Percentiles rank a stretch among this genome's conserved stretches.
Evolutionary conservation across 1,284 basidiomycete species (phyloP).

Genomic region (Melampsora americana): DNA sequence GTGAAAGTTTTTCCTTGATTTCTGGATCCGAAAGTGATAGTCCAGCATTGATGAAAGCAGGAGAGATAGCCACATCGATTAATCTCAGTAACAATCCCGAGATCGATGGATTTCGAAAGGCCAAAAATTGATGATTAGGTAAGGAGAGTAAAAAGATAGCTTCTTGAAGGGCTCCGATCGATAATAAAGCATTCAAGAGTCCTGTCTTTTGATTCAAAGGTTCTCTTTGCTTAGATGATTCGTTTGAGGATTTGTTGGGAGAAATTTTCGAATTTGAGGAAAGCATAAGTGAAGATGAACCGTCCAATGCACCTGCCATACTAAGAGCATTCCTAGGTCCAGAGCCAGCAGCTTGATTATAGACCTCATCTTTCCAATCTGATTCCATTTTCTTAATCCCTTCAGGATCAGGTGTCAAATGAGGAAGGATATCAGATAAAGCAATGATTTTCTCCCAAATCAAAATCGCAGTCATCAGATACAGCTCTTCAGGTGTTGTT

Average conservation of each 20-base stretch:
- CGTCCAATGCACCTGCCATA: slow-evolving; percentile 44
- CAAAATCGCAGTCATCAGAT: slow-evolving; percentile 77
- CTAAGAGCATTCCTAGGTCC: slow-evolving; percentile 30
- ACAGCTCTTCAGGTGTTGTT: slow-evolving; percentile 68
- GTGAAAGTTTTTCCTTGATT: slow-evolving; percentile 3
- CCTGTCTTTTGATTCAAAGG: slow-evolving; percentile 74
- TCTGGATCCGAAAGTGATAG: not conserved
- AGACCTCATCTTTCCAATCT: slow-evolving; percentile 34
- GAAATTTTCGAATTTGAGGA: slow-evolving; percentile 46
- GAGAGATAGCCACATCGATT: slow-evolving; percentile 62
- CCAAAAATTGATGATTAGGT: slow-evolving; percentile 68
- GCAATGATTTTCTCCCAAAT: slow-evolving; percentile 82
- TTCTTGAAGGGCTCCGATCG: slow-evolving; percentile 75
- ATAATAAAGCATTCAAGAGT: slow-evolving; percentile 74
- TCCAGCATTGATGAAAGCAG: slow-evolving; percentile 24
- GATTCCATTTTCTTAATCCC: slow-evolving; percentile 47
- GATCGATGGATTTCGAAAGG: slow-evolving; percentile 61
- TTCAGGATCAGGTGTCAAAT: slow-evolving; percentile 60
- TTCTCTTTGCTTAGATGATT: slow-evolving; percentile 56
- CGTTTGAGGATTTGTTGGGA: not conserved
- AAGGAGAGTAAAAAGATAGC: slow-evolving; percentile 79
- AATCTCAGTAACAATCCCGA: slow-evolving; percentile 78
- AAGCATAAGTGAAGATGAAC: slow-evolving; percentile 24
- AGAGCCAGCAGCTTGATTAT: slow-evolving; percentile 21
- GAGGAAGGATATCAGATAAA: slow-evolving; percentile 78